Conservation (phyloP, 495 filamentous ascomycete genomes). For the Lepraria neglecta region DNA sequence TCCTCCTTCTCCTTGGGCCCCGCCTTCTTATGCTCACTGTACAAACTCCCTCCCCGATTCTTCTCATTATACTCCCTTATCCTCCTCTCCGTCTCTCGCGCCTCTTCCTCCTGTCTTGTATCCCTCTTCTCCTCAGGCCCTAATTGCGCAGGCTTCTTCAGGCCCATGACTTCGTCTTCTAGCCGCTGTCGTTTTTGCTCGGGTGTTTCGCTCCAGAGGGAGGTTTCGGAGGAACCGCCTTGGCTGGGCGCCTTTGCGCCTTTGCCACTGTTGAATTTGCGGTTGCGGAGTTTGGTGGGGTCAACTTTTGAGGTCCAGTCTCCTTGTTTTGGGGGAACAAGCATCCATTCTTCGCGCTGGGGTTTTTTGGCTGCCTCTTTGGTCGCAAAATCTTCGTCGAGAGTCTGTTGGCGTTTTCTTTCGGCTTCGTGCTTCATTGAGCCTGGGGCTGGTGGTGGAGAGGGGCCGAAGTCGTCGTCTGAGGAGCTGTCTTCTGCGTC, state of each 20-base stretch:
- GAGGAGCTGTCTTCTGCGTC: slow-evolving; percentile 41
- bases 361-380: slow-evolving; percentile 38
- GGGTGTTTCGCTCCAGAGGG: slow-evolving; percentile 87
- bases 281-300: slow-evolving; percentile 73
- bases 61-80: slow-evolving; percentile 53
- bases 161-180: slow-evolving; percentile 78
- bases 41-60: slow-evolving; percentile 22
- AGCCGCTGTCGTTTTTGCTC: slow-evolving; percentile 78
- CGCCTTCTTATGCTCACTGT: slow-evolving; percentile 17
- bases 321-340: slow-evolving; percentile 64
- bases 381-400: slow-evolving; percentile 27
- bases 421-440: slow-evolving; percentile 23
- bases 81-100: slow-evolving; percentile 45
- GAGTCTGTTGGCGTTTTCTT: slow-evolving; percentile 23
- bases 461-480: slow-evolving; percentile 75
- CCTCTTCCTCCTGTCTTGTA: slow-evolving; percentile 33
- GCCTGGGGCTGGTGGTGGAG: slow-evolving; percentile 54
- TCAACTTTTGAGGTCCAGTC: slow-evolving; percentile 64
- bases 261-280: slow-evolving; percentile 77
- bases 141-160: slow-evolving; percentile 39
- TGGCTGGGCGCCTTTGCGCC: slow-evolving; percentile 38
- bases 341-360: slow-evolving; percentile 90
- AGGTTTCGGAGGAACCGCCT: slow-evolving; percentile 41
- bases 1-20: slow-evolving; percentile 59
- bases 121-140: slow-evolving; percentile 28